Evolutionary conservation across 2,329 filamentous ascomycete genomes (phyloP), one percentile per base, ranked within the genome.

Genomic region (Oidium heveae): DNA sequence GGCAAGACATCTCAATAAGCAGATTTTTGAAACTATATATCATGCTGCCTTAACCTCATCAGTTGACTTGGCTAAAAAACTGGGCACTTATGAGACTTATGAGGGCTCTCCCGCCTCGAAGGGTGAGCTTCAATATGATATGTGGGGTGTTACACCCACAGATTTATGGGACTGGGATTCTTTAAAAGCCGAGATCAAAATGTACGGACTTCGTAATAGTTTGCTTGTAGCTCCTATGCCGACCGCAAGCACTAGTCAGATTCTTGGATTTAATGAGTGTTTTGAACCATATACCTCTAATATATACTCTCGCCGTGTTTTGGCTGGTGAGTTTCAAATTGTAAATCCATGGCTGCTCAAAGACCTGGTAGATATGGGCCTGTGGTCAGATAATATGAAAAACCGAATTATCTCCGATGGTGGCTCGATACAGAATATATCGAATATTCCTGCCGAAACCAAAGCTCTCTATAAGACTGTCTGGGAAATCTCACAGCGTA

Each of bases 211-310:
- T 39, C 88, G 89, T 68, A 98, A 98, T 81, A 93, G 85, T 67
- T 72, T 98, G 64, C 77, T 98, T 57, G 77, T 96, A 62, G 91
- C 91, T 3, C 91, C 91, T 58, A 98, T 98, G 91, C 91, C 91
- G 28, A 98, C 91, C 64, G 91, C 91, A 56, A 91, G 84, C 59
- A 98, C 91, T 39, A 94, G 86, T 57, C 91, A 98, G 73, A 98
- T 98, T 66, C 75, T 98, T 62, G 91, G 91, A 64, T 94, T 95
- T 77, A 98, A 98, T 68, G 91, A 98, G 72, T 98, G 91, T 75
- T 98, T 98, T 68, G 91, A 98, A 75, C 91, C 91, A 43, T 98
- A 98, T n/a, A n/a, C n/a, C n/a, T n/a, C n/a, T n/a, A n/a, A n/a
- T n/a, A n/a, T n/a, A n/a, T n/a, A n/a, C n/a, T n/a, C n/a, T n/a